Evolutionary conservation across 2,329 filamentous ascomycete species (phyloP).

Genomic region (Colletotrichum sp.): DNA sequence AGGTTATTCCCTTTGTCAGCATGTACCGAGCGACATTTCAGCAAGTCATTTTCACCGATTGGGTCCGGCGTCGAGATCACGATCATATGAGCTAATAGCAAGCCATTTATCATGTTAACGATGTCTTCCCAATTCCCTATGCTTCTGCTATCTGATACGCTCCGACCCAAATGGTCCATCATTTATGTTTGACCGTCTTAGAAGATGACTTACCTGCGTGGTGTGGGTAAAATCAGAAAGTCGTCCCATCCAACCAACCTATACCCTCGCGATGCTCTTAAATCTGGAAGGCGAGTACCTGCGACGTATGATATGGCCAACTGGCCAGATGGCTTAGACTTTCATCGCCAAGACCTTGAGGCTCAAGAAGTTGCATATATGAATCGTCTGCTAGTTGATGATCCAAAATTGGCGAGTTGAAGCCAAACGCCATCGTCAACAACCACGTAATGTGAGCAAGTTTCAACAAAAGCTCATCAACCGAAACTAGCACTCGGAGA

Average conservation of each 20-base stretch:
- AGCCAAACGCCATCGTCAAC: not conserved
- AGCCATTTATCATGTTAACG: not conserved
- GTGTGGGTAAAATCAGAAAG: not conserved
- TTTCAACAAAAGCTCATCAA: not conserved
- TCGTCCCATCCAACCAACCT: not conserved
- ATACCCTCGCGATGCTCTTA: not conserved
- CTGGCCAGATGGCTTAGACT: not conserved
- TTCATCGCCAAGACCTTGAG: not conserved
- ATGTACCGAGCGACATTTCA: not conserved
- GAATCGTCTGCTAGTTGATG: not conserved
- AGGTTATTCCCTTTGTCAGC: not conserved
- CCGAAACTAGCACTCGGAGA: not conserved
- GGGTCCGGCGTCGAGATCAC: not conserved
- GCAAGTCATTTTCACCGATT: not conserved
- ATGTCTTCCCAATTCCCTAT: not conserved
- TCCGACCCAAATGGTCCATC: not conserved
- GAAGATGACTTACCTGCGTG: not conserved
- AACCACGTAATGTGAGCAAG: not conserved
- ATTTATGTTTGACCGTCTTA: rapidly evolving
- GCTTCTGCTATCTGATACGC: not conserved
- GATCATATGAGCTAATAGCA: not conserved
- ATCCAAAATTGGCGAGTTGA: not conserved
- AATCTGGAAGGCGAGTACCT: not conserved
- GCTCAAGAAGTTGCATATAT: not conserved
- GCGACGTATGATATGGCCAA: not conserved